Base-by-base conservation (phyloP, 1,284 basidiomycete genomes). In the Pyrrhoderma lamaoense region DNA sequence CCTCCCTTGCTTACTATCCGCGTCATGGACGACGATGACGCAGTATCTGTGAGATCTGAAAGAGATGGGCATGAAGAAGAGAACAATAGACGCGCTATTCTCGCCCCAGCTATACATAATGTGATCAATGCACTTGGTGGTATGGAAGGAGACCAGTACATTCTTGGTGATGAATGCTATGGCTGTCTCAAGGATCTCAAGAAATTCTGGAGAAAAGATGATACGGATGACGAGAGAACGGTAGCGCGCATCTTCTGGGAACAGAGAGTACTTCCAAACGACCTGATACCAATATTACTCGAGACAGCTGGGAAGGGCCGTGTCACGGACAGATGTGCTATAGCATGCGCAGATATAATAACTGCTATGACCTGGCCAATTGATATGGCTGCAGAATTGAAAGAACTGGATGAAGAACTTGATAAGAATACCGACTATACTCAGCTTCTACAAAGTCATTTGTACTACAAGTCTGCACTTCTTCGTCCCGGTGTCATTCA, bases 351-450 rank as follows among this genome's bases (percentile, higher is more conserved):
- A 5, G 94, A 97, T 64, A 73, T 97, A 22, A 84, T 95, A 61
- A 89, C 90, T 0, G 92, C 93, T 0, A 88, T 97, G 84, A 97
- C 93, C 2, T 97, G 93, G 93, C 94, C 94, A 1, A 94, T 97
- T 54, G 90, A 97, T 67, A 73, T 96, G 54, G 87, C 89, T 1
- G 85, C 89, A 60, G 94, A 97, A 67, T 72, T 97, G 55, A 89
- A 88, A 63, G 93, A 96, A 62, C 75, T 93, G 45, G 86, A 91
- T 61, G 86, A 90, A 47, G 85, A 81, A 44, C 57, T 79, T 23
- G 85, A 87, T 62, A 78, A 77, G 53, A 78, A 82, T 16, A 80
- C 89, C 14, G 93, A 97, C 66, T 96, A 93, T 65, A 90, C 90
- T 0, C 82, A 85, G 56, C 75, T 96, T 13, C 65, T 87, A 21